phyloP scores from a whole-genome alignment of 352 stramenopile species.

The Globisporangium solare region DNA sequence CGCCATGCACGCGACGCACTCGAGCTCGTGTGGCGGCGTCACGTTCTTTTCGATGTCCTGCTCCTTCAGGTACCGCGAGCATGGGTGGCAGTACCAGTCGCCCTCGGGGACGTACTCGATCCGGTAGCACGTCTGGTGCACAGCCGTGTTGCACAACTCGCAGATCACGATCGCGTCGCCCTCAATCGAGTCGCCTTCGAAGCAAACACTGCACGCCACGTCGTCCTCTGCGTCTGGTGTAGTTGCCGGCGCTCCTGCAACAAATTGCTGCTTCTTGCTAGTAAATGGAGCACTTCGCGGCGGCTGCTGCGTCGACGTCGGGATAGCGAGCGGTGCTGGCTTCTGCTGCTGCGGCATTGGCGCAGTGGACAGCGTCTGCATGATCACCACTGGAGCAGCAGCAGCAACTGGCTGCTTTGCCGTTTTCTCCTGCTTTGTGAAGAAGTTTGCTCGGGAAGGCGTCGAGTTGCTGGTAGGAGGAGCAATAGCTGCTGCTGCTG shows the following conservation, averaged over 20 bases:
- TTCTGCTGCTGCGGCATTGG: constrained; percentile 1
- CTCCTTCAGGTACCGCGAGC: constrained; percentile 38
- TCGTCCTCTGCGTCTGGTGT: constrained; percentile 34
- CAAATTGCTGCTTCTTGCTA: no score
- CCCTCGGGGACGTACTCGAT: constrained; percentile 58
- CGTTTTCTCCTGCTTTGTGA: background rate
- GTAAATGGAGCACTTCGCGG: background rate
- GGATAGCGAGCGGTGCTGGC: background rate
- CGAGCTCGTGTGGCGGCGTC: constrained; percentile 47
- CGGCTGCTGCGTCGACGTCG: background rate
- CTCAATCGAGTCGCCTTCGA: constrained; percentile 56
- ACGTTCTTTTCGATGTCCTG: constrained; percentile 38
- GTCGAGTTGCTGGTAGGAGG: background rate
- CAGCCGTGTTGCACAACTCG: constrained; percentile 58
- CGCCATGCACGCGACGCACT: constrained; percentile 45
- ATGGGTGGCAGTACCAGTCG: constrained; percentile 78
- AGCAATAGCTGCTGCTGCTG: background rate
- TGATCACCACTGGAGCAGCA: background rate
- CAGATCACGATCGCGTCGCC: constrained; percentile 80
- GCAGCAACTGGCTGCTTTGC: background rate
- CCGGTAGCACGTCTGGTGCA: constrained; percentile 82
- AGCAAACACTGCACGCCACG: constrained; percentile 58
- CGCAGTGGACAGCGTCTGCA: background rate
- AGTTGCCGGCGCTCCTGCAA: no score
- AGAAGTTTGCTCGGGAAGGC: background rate